Evolutionary conservation across 139 green algal species (phyloP), one percentile per base, ranked within the genome.

Genomic region (Tetratostichococcus sp.): DNA sequence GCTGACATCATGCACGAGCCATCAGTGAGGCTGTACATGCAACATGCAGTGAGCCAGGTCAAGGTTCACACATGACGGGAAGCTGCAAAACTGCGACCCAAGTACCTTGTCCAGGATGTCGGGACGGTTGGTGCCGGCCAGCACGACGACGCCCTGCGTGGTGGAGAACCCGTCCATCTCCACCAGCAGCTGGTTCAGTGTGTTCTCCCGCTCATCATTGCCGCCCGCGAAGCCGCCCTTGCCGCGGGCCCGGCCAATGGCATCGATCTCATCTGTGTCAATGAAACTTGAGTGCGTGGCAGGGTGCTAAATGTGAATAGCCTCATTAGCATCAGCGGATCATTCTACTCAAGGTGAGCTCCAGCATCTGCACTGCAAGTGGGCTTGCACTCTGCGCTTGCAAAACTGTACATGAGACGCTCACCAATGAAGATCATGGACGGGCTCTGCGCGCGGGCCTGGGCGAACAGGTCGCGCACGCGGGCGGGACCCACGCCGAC

Each of bases 161-260:
- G 90, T 94, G 73, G 80, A 74, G 65, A 95, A 95, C 35, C 88
- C 90, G 77, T 96, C 91, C 93, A 97, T 95, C 86, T 95, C 94
- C 30, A 97, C 94, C 71, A 98, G 89, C 81, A 99, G 89, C 89
- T 99, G 96, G 81, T 99, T 99, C 16, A 99, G 86, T 14, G 96
- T 99, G 86, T 97, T 98, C 83, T 99, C 96, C 17, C 96, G 85
- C 89, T 99, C 96, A 79, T 98, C 96, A 58, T 98, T 96, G 43
- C 94, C 94, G 35, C 95, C 94, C 35, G 91, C 91, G 78, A 92
- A 91, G 17, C 91, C 91, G 32, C 83, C 85, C 28, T 86, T 82
- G 0, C 87, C 92, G 8, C 91, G 81, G 11, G 91, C 87, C 1
- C 91, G 83, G 0, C 94, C 94, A 25, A 97, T 96, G 34, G 95